Percentiles rank a stretch among this genome's conserved stretches.
Conservation (phyloP, 257 asterid species). For the Solanum rostratum region DNA sequence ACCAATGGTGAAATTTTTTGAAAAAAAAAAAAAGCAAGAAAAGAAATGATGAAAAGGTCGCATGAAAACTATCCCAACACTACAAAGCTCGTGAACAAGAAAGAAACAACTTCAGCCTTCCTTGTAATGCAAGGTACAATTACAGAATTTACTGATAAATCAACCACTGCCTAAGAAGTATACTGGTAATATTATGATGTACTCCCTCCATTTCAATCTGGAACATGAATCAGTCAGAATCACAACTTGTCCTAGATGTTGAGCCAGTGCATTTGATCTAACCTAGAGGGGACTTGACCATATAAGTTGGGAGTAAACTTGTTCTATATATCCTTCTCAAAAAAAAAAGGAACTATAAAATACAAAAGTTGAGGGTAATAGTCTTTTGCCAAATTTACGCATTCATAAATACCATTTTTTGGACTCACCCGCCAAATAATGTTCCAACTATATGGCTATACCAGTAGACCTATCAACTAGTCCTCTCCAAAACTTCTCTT, state of each 20-base stretch:
- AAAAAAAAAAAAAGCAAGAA: not conserved
- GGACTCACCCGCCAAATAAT: not conserved
- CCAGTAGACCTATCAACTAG: not conserved
- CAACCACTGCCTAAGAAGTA: not conserved
- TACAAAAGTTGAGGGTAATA: not conserved
- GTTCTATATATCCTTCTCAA: not conserved
- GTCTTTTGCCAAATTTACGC: not conserved
- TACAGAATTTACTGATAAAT: not conserved
- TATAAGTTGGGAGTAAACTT: not conserved
- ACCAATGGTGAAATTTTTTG: not conserved
- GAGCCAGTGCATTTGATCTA: not conserved
- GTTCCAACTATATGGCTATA: not conserved
- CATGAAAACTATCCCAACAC: not conserved
- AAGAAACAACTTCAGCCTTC: not conserved
- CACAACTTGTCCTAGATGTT: not conserved
- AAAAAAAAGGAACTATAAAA: not conserved
- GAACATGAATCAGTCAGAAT: not conserved
- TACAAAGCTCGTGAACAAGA: not conserved
- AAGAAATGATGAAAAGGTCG: not conserved
- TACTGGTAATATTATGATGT: not conserved
- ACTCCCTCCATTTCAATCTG: not conserved
- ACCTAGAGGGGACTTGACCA: not conserved
- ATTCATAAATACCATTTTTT: not conserved
- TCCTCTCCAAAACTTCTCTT: not conserved
- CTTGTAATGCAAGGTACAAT: not conserved